A percentile compares a stretch with the other conserved stretches of the same genome.
These are phyloP conservation scores for Arachis stenosperma DNA, from an alignment of 306 rosid genomes.

Conservation along the genomic window DNA sequence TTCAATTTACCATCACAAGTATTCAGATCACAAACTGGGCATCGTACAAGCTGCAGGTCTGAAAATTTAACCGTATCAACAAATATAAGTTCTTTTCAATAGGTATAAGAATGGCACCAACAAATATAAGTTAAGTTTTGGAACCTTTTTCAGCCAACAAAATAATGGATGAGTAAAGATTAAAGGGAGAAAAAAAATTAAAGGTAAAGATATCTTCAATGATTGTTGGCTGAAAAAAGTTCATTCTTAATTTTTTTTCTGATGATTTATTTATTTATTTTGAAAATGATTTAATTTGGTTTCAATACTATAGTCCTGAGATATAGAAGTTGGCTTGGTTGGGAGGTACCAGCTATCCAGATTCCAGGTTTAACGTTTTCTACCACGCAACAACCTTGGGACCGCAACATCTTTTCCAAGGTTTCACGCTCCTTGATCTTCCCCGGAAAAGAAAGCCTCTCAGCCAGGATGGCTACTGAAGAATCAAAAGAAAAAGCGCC, in stretches of 20 bases:
- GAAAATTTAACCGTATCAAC: constrained; percentile 45
- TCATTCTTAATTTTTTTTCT: no score
- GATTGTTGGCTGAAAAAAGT: no score
- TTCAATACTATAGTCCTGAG: neutral
- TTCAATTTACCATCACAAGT: constrained; percentile 82
- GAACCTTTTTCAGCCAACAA: no score
- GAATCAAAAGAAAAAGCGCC: constrained; percentile 87
- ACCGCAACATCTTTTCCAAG: constrained; percentile 52
- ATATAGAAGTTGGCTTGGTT: constrained; percentile 22
- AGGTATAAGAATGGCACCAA: no score
- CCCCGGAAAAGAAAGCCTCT: constrained; percentile 54
- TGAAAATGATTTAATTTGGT: no score
- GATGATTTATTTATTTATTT: constrained; percentile 16
- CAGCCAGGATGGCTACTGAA: constrained; percentile 70
- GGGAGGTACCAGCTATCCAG: constrained; percentile 88
- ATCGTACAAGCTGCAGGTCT: constrained; percentile 98
- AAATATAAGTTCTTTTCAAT: constrained; percentile 2
- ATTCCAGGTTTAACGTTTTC: constrained; percentile 76
- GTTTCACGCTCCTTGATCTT: constrained; percentile 50
- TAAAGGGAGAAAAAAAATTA: no score
- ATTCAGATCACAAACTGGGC: constrained; percentile 92
- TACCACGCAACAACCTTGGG: constrained; percentile 73
- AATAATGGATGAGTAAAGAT: no score
- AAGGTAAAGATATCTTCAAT: no score
- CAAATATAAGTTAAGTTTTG: no score